Percentiles rank a stretch among this genome's conserved stretches.
Evolutionary conservation across 371 early-diverging fungal genomes (phyloP).

Genomic region (Apophysomyces ossiformis): DNA sequence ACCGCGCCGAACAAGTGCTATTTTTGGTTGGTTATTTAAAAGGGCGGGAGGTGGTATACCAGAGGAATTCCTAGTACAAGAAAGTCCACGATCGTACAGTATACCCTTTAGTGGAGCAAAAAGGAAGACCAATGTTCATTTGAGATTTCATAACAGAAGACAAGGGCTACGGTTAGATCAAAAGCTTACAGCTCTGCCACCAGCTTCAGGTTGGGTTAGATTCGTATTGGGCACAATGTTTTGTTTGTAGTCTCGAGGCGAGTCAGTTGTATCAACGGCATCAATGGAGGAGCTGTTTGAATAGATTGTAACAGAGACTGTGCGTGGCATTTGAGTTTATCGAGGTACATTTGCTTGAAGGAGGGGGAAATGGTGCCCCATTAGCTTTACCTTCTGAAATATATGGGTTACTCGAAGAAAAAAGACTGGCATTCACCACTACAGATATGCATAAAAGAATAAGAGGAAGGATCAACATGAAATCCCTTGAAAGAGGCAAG

Average conservation of each 20-base stretch:
- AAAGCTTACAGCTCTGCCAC: constrained; percentile 25
- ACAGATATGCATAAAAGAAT: constrained; percentile 18
- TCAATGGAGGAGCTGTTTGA: constrained; percentile 39
- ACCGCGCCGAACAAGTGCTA: constrained; percentile 47
- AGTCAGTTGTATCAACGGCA: constrained; percentile 19
- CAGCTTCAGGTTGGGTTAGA: constrained; percentile 34
- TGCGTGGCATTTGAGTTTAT: too few relatives aligned
- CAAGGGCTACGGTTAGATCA: too few relatives aligned
- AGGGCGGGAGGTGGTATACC: constrained; percentile 23
- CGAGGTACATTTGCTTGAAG: too few relatives aligned
- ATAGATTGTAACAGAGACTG: constrained; percentile 37
- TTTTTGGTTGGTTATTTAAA: constrained; percentile 31
- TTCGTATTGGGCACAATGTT: constrained; percentile 42
- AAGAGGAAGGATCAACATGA: constrained; percentile 12
- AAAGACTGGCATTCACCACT: constrained; percentile 24
- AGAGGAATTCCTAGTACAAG: constrained; percentile 36
- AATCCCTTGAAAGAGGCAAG: neutral
- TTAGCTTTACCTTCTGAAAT: constrained; percentile 38
- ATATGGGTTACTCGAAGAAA: constrained; percentile 42
- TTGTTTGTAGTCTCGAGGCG: constrained; percentile 32
- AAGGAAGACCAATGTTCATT: too few relatives aligned
- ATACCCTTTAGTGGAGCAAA: constrained; percentile 31
- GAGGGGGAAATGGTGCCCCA: too few relatives aligned
- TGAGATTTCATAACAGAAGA: too few relatives aligned
- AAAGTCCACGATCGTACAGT: constrained; percentile 48